phyloP scores from a whole-genome alignment of 2,329 filamentous ascomycete species.

The Verticillium longisporum region DNA sequence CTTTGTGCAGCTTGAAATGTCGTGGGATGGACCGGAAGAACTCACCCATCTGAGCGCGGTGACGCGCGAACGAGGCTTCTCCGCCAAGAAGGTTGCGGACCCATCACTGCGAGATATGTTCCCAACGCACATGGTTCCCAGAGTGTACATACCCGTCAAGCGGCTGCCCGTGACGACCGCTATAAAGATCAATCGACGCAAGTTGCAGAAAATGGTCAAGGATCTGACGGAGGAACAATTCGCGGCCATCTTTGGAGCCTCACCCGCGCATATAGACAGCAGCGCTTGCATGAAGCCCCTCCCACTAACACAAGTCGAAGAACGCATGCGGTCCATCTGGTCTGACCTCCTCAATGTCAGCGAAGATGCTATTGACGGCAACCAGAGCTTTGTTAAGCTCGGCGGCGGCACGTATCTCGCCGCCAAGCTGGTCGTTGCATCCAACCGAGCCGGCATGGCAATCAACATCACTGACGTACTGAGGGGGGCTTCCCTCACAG shows the following conservation, averaged over 20 bases:
- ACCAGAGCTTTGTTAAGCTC: conserved; percentile 36
- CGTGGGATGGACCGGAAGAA: conserved; percentile 28
- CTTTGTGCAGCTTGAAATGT: conserved; percentile 38
- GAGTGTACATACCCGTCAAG: conserved; percentile 40
- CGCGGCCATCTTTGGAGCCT: conserved; percentile 28
- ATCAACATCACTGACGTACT: conserved; percentile 37
- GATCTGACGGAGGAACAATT: conserved; percentile 36
- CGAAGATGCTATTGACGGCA: conserved; percentile 30
- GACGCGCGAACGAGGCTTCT: conserved; percentile 35
- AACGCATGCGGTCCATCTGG: conserved; percentile 41
- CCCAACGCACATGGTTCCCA: conserved; percentile 35
- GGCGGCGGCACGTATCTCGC: conserved; percentile 41
- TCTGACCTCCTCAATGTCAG: conserved; percentile 32
- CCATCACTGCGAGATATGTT: conserved; percentile 29
- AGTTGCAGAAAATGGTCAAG: conserved; percentile 36
- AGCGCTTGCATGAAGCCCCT: conserved; percentile 30
- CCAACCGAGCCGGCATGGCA: conserved; percentile 32
- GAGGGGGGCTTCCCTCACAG: conserved; percentile 30
- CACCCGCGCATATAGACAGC: conserved; percentile 27
- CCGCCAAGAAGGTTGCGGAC: conserved; percentile 36
- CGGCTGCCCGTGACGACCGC: conserved; percentile 41
- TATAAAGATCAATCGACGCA: conserved; percentile 42
- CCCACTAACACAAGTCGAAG: conserved; percentile 39
- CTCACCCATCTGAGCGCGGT: conserved; percentile 27
- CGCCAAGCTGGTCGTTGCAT: conserved; percentile 34